Conservation (phyloP, 148 eudicot species). For the Chenopodium suecicum region DNA sequence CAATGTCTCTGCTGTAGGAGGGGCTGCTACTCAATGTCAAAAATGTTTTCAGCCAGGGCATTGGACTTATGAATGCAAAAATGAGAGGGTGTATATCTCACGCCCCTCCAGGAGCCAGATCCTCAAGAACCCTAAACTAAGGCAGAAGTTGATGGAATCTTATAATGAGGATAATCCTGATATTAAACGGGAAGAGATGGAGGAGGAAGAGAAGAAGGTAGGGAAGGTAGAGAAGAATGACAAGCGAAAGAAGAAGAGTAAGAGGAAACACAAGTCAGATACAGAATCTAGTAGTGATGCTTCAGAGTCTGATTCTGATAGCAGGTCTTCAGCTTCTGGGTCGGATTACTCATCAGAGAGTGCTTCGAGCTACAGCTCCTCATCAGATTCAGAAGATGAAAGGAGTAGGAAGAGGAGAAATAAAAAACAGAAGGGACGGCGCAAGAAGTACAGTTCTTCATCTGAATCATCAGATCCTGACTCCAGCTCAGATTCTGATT, state of each 20-base stretch:
- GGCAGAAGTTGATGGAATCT: constrained; percentile 50
- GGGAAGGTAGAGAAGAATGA: constrained; percentile 25
- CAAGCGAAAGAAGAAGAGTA: constrained; percentile 51
- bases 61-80: constrained; percentile 97
- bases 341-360: constrained; percentile 67
- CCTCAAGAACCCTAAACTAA: constrained; percentile 81
- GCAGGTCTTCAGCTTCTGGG: constrained; percentile 49
- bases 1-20: constrained; percentile 37
- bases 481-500: constrained; percentile 69
- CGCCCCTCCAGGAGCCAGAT: constrained; percentile 83
- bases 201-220: constrained; percentile 37
- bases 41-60: constrained; percentile 87
- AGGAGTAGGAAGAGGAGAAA: constrained; percentile 52
- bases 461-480: constrained; percentile 74
- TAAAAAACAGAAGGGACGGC: constrained; percentile 58
- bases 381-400: constrained; percentile 72
- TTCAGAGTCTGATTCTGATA: constrained; percentile 71
- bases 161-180: constrained; percentile 65
- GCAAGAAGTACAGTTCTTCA: constrained; percentile 59
- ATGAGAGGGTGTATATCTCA: constrained; percentile 86
- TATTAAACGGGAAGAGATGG: constrained; percentile 34
- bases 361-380: constrained; percentile 68
- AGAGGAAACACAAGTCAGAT: constrained; percentile 71
- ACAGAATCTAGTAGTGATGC: constrained; percentile 64
- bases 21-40: constrained; percentile 64